Evolutionary conservation across 345 rosid genomes (phyloP).

Genomic region (Kernera saxatilis): DNA sequence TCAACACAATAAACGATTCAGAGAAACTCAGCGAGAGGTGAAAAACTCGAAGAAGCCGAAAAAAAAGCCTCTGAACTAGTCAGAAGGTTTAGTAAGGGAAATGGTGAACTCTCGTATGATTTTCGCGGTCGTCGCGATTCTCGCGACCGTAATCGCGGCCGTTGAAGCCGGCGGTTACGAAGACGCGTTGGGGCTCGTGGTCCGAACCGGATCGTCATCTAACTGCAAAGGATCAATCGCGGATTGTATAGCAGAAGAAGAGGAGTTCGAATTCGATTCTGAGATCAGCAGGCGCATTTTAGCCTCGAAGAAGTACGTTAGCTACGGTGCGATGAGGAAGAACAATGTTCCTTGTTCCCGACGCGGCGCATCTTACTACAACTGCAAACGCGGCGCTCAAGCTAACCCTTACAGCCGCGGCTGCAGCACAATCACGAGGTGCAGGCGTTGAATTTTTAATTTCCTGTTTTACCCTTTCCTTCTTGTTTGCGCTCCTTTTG

Average conservation of each 20-base stretch:
- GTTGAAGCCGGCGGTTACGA: constrained; percentile 41
- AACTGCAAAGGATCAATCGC: constrained; percentile 44
- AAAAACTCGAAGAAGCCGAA: neutral
- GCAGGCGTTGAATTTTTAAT: constrained; percentile 43
- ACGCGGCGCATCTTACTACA: constrained; percentile 87
- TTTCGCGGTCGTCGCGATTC: constrained; percentile 8
- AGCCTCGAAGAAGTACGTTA: constrained; percentile 55
- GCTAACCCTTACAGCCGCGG: constrained; percentile 81
- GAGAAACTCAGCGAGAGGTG: neutral
- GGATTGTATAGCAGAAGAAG: constrained; percentile 46
- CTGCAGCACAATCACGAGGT: constrained; percentile 72
- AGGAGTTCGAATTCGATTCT: constrained; percentile 59
- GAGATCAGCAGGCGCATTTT: constrained; percentile 78
- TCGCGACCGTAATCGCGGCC: neutral
- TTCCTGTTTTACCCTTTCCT: neutral
- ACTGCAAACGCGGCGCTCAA: constrained; percentile 56
- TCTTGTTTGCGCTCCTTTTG: neutral
- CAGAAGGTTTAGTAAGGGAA: neutral
- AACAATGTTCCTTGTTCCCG: constrained; percentile 78
- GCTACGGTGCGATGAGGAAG: constrained; percentile 83
- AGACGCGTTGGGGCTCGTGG: constrained; percentile 34
- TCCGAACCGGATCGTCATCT: constrained; percentile 28
- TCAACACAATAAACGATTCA: neutral
- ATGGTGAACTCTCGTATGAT: constrained; percentile 13
- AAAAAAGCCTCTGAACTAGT: neutral